Evolutionary conservation across 257 asterid genomes (phyloP).

Genomic region (Forsythia suspensa): DNA sequence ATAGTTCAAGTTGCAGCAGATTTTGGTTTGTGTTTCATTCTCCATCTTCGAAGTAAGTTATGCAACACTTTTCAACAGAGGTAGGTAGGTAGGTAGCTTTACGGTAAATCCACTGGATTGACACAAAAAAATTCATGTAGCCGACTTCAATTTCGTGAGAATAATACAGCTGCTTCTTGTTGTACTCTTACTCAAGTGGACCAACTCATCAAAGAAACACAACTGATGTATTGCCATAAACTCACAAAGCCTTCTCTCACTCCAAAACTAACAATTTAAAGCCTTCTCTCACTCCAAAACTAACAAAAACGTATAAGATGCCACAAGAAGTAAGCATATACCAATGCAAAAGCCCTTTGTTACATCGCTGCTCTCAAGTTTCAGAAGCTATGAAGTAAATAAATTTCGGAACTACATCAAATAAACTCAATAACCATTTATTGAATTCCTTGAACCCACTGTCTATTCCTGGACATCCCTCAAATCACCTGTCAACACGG

Average conservation of each 20-base stretch:
- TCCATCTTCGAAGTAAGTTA: no score
- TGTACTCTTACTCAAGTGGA: background rate
- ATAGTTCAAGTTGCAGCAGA: no score
- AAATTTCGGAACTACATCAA: no score
- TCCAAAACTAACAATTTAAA: background rate
- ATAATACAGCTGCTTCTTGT: background rate
- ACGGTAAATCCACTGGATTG: background rate
- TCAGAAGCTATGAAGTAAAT: no score
- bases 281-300: background rate
- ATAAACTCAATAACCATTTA: no score
- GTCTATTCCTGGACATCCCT: no score
- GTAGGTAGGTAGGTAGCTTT: background rate
- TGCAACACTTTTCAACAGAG: no score
- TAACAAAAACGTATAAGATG: background rate
- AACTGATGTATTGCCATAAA: background rate
- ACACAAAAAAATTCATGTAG: background rate
- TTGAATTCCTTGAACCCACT: no score
- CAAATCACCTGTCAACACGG: no score
- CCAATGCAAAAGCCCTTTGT: no score
- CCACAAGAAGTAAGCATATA: background rate
- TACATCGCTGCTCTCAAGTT: no score
- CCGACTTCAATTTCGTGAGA: background rate
- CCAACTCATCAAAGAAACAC: background rate
- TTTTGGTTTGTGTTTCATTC: no score
- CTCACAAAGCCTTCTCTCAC: background rate